phyloP scores from a whole-genome alignment of 2,329 filamentous ascomycete species.

The Nannizziopsis arthrosporioides region DNA sequence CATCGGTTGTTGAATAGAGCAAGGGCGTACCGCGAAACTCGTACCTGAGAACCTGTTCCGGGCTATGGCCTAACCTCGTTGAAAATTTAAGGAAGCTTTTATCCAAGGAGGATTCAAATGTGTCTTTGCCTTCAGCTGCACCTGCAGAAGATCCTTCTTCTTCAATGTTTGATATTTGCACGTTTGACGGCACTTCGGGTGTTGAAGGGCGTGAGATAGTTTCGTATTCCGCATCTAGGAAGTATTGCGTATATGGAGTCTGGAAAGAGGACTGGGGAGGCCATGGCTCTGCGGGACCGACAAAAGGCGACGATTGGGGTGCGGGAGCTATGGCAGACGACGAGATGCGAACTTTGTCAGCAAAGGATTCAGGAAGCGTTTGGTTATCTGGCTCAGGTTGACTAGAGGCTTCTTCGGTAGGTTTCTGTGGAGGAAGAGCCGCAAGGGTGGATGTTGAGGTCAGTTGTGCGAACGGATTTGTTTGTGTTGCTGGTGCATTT shows the following conservation, averaged over 20 bases:
- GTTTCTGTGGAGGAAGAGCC: slow-evolving; percentile 34
- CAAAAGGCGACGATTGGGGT: slow-evolving; percentile 17
- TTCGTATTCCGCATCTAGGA: slow-evolving; percentile 88
- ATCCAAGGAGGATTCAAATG: slow-evolving; percentile 65
- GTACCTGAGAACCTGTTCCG: slow-evolving; percentile 70
- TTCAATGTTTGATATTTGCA: slow-evolving; percentile 33
- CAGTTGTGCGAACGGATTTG: slow-evolving; percentile 52
- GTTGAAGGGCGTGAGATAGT: slow-evolving; percentile 52
- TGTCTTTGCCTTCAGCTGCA: slow-evolving; percentile 48
- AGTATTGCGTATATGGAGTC: slow-evolving; percentile 59
- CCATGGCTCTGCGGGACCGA: slow-evolving; percentile 54
- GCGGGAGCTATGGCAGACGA: slow-evolving; percentile 21
- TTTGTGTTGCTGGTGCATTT: slow-evolving; percentile 25
- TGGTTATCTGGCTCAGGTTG: slow-evolving; percentile 32
- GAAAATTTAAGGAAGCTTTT: slow-evolving; percentile 70
- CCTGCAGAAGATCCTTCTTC: slow-evolving; percentile 23
- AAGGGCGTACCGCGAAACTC: slow-evolving; percentile 63
- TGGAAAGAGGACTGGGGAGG: slow-evolving; percentile 55
- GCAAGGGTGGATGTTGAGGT: slow-evolving; percentile 31
- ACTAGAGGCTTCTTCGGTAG: slow-evolving; percentile 20
- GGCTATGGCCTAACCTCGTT: slow-evolving; percentile 65
- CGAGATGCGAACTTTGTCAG: slow-evolving; percentile 53
- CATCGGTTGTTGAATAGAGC: slow-evolving; percentile 68
- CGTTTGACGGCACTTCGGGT: slow-evolving; percentile 38
- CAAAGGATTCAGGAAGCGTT: slow-evolving; percentile 63